A percentile compares a stretch with the other conserved stretches of the same genome.
Conservation (phyloP, 164 flowering plant species). For the Litsea cubeba region DNA sequence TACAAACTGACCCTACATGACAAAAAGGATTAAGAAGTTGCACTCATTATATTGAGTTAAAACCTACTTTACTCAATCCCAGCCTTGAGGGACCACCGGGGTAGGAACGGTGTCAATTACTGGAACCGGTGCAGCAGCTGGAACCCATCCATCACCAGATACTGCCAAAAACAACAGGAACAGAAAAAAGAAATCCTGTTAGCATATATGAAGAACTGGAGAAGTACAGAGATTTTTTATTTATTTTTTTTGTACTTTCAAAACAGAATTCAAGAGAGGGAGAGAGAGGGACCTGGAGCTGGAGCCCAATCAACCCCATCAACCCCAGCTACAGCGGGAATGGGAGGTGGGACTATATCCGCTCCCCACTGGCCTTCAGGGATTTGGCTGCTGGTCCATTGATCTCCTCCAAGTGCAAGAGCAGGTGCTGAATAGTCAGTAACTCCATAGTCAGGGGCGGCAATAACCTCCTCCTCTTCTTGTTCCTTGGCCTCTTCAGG, state of each 20-base stretch:
- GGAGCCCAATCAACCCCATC: slow-evolving; percentile 28
- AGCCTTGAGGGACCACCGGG: slow-evolving; percentile 18
- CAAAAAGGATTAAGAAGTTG: no score
- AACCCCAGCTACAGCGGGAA: slow-evolving; percentile 23
- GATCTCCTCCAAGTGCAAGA: slow-evolving; percentile 22
- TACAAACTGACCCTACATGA: no score
- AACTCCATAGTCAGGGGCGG: slow-evolving; percentile 34
- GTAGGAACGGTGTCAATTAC: slow-evolving; percentile 6
- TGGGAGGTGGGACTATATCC: slow-evolving; percentile 18
- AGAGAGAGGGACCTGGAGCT: slow-evolving; percentile 18
- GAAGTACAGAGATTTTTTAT: no score
- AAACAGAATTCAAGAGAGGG: no score
- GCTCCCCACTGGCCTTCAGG: slow-evolving; percentile 44
- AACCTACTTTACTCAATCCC: slow-evolving; percentile 14
- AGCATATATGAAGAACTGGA: no score
- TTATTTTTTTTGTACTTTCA: no score
- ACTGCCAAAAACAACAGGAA: no score
- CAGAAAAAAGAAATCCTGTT: no score
- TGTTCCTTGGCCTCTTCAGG: slow-evolving; percentile 29
- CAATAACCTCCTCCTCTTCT: slow-evolving; percentile 55
- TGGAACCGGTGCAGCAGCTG: slow-evolving; percentile 21
- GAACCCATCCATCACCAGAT: slow-evolving; percentile 28
- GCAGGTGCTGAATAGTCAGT: slow-evolving; percentile 23
- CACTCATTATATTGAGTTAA: no score
- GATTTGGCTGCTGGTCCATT: slow-evolving; percentile 34